Conservation (phyloP, 2,329 filamentous ascomycete genomes). For the Penicillium sp. region DNA sequence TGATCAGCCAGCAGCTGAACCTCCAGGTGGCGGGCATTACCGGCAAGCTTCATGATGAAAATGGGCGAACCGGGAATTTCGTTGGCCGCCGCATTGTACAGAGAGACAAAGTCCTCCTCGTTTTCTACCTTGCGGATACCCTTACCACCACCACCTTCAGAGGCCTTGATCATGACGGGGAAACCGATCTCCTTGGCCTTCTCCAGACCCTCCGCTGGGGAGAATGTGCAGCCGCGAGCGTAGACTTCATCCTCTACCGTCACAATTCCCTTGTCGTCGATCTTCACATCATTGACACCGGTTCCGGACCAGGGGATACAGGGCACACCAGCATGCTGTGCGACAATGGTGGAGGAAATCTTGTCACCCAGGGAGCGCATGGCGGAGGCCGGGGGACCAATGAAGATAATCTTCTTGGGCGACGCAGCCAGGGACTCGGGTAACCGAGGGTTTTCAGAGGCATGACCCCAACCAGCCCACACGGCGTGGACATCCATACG, state of each 20-base stretch:
- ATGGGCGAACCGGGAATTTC: constrained; percentile 98
- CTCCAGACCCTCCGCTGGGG: constrained; percentile 81
- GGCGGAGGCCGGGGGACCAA: constrained; percentile 92
- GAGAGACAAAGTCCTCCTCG: constrained; percentile 75
- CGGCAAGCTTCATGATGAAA: constrained; percentile 99
- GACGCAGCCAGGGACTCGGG: constrained; percentile 94
- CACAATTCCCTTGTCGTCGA: constrained; percentile 81
- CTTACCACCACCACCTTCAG: constrained; percentile 97
- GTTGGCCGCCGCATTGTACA: constrained; percentile 94
- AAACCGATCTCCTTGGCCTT: constrained; percentile 91
- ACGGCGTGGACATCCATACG: constrained; percentile 98
- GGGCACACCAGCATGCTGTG: constrained; percentile 90
- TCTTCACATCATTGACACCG: constrained; percentile 73
- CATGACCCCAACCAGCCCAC: constrained; percentile 98
- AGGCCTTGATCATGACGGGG: constrained; percentile 99
- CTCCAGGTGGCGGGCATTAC: constrained; percentile 92
- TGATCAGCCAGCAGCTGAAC: constrained; percentile 96
- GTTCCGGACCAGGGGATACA: constrained; percentile 99
- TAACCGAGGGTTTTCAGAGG: constrained; percentile 96
- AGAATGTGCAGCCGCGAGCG: constrained; percentile 82
- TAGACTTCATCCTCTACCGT: constrained; percentile 85
- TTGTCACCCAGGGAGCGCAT: constrained; percentile 99
- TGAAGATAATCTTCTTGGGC: constrained; percentile 98
- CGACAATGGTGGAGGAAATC: constrained; percentile 98
- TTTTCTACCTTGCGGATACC: constrained; percentile 92